Evolutionary conservation across 768 basidiomycete species (phyloP).

Genomic region (Trametes elegans): DNA sequence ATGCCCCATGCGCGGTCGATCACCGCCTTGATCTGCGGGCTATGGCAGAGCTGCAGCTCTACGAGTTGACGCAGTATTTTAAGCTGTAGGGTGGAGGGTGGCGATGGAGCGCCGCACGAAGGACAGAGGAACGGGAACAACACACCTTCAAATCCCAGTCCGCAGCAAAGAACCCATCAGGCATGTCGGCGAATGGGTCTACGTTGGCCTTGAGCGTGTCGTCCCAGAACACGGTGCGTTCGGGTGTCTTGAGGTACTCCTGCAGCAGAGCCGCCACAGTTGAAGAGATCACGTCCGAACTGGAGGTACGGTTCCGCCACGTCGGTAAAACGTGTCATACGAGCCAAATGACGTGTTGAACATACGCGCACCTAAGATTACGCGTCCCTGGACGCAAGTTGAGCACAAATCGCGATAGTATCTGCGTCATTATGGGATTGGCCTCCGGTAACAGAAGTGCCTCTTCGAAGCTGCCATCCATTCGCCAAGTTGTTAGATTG

Average conservation of each 20-base stretch:
- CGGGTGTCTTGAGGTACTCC: constrained; percentile 70
- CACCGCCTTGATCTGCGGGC: constrained; percentile 60
- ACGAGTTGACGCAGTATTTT: constrained; percentile 81
- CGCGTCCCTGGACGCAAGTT: constrained; percentile 86
- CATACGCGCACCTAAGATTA: constrained; percentile 75
- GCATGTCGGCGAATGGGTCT: constrained; percentile 66
- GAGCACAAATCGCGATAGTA: constrained; percentile 74
- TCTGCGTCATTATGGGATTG: constrained; percentile 67
- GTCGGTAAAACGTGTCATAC: constrained; percentile 34
- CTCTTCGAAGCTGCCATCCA: constrained; percentile 64
- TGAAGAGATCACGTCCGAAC: constrained; percentile 78
- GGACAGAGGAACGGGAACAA: constrained; percentile 23
- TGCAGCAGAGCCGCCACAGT: constrained; percentile 67
- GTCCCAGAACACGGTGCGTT: constrained; percentile 81
- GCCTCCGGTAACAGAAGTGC: constrained; percentile 71
- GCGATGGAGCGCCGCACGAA: constrained; percentile 17
- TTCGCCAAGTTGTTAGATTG: constrained; percentile 31
- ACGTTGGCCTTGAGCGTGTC: constrained; percentile 63
- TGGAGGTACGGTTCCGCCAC: constrained; percentile 41
- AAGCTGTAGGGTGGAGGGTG: constrained; percentile 48
- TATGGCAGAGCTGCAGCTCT: constrained; percentile 76
- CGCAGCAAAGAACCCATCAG: constrained; percentile 77
- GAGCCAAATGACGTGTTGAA: constrained; percentile 29
- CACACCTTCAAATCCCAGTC: constrained; percentile 81
- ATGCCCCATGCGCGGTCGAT: constrained; percentile 90